phyloP scores from a whole-genome alignment of 164 flowering plant species.

The Paratinospora sagittata region DNA sequence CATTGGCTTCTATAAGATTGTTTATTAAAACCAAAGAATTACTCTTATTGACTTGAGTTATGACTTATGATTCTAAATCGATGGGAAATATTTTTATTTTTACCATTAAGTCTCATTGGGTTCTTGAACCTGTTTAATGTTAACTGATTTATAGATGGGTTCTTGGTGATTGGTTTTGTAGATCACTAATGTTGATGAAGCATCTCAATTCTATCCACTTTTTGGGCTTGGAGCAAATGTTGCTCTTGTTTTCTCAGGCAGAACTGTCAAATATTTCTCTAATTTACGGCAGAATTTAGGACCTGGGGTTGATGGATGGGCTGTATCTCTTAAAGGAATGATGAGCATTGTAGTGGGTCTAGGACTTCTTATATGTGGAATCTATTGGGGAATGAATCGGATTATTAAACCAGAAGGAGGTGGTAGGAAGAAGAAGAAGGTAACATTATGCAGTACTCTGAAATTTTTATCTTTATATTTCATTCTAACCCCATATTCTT shows the following conservation, averaged over 20 bases:
- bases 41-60: background rate
- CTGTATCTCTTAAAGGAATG: slow-evolving; percentile 33
- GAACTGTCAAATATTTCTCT: slow-evolving; percentile 33
- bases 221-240: slow-evolving; percentile 35
- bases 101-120: background rate
- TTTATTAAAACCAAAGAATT: no score
- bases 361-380: slow-evolving; percentile 26
- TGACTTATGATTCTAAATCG: background rate
- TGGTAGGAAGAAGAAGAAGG: slow-evolving; percentile 22
- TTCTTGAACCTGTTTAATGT: background rate
- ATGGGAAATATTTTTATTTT: background rate
- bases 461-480: background rate
- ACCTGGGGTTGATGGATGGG: slow-evolving; percentile 35
- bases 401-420: slow-evolving; percentile 24
- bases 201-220: slow-evolving; percentile 27
- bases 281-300: slow-evolving; percentile 25
- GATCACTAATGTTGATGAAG: slow-evolving; percentile 34
- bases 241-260: slow-evolving; percentile 32
- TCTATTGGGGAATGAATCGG: slow-evolving; percentile 29
- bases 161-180: slow-evolving; percentile 10
- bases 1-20: no score
- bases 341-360: slow-evolving; percentile 32
- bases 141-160: background rate
- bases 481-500: background rate
- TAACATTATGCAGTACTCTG: slow-evolving; percentile 3